Evolutionary conservation across 768 basidiomycete genomes (phyloP).

Genomic region (Amylocystis lapponica): DNA sequence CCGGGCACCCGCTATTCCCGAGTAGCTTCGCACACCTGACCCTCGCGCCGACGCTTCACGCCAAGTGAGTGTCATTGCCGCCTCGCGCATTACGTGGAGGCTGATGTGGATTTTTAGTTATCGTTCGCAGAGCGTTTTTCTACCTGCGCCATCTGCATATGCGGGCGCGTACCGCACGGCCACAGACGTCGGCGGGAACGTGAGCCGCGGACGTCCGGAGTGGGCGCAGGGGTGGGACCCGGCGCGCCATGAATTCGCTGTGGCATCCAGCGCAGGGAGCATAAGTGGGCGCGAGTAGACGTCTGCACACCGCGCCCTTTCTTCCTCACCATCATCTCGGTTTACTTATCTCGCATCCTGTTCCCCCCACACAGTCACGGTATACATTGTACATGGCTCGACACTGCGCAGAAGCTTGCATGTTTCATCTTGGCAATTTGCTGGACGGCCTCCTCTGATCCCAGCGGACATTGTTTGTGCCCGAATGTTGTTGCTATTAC

Average conservation of each 20-base stretch:
- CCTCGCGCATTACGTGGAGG: background rate
- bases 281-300: conserved; percentile 14
- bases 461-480: too few species aligned
- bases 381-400: too few species aligned
- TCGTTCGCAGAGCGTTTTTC: conserved; percentile 13
- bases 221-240: conserved; percentile 40
- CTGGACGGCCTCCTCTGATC: too few species aligned
- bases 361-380: too few species aligned
- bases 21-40: conserved; percentile 70
- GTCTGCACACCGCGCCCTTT: too few species aligned
- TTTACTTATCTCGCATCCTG: too few species aligned
- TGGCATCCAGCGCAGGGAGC: conserved; percentile 35
- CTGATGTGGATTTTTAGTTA: background rate
- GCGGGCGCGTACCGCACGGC: conserved; percentile 12
- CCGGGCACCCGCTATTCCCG: conserved; percentile 78
- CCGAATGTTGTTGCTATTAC: too few species aligned
- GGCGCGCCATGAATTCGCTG: conserved; percentile 37
- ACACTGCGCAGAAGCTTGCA: too few species aligned
- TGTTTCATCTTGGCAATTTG: too few species aligned
- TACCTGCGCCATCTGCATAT: conserved; percentile 18
- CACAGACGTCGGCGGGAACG: conserved; percentile 19
- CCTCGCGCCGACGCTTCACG: conserved; percentile 56
- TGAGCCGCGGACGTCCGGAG: conserved; percentile 17
- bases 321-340: too few species aligned
- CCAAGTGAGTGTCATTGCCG: conserved; percentile 34